Evolutionary conservation across 106 monocot genomes (phyloP), one percentile per base, ranked within the genome.

Genomic region (Dendrobium catenatum): DNA sequence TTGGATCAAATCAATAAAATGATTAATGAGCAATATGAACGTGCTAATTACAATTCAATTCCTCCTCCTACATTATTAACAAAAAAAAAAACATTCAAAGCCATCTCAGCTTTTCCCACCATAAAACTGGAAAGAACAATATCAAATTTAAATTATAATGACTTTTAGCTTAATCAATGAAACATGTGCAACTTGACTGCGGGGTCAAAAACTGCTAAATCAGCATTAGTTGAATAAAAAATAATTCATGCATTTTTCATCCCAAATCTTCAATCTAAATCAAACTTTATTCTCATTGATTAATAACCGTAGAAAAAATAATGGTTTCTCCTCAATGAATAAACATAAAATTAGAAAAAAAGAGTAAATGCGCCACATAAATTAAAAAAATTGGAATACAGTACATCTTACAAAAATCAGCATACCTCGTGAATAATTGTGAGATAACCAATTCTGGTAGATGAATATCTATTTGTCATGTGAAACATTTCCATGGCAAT

Each of bases 361-460:
- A 66, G 64, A 13, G 64, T 6, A 66, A 26, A 66, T 9, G 24
- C 5, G 6, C 15, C 1, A 26, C 58, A 66, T 66, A 66, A 66
- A 66, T 6, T 66, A 26, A 26, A 66, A 18, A 66, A 66, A 66
- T 66, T 51, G 51, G 64, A 66, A 66, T 66, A 66, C 64, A 66
- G 7, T 66, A 6, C 86, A 86, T 61, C 74, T 56, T 72, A 67
- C 75, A 49, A 56, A 79, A 42, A 73, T 74, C 70, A 79, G 77
- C 82, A 56, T 80, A 79, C 82, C 79, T 73, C 40, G 79, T 67
- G 82, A 56, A 78, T 79, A 76, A 44, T 54, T 55, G 11, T 33
- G 42, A 29, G 70, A 79, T 77, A 42, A 75, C 75, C 43, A 61
- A 74, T 49, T 74, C 37, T 47, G 43, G 70, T 58, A 43, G 27